A percentile compares a stretch with the other conserved stretches of the same genome.
These are phyloP conservation scores for Cenchrus purpureus DNA, from an alignment of 176 grass and related monocot genomes.

Conservation along the genomic window DNA sequence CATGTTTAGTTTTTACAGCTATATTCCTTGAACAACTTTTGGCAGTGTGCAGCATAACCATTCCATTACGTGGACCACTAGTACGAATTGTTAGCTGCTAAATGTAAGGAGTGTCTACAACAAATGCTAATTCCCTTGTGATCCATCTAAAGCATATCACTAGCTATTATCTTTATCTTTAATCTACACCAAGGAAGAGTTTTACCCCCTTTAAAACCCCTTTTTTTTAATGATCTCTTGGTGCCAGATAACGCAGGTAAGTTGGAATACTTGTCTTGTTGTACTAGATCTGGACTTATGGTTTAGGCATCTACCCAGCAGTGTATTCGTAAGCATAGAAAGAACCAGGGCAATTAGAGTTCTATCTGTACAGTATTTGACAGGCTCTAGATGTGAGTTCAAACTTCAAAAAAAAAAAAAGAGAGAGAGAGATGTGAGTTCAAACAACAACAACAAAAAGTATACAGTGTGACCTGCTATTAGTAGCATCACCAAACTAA, in stretches of 20 bases:
- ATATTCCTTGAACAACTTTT: constrained; percentile 4
- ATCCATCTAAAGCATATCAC: constrained; percentile 30
- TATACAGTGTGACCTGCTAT: neutral
- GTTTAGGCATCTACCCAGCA: constrained; percentile 2
- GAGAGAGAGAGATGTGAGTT: neutral
- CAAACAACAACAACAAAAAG: neutral
- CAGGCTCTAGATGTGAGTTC: neutral
- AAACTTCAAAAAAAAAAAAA: neutral
- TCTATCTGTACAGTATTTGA: constrained; percentile 29
- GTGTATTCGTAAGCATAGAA: neutral
- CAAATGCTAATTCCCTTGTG: constrained; percentile 6
- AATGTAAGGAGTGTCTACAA: constrained; percentile 26
- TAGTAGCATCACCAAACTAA: neutral
- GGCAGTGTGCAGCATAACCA: constrained; percentile 25
- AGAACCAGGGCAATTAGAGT: constrained; percentile 9
- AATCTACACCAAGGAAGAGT: constrained; percentile 7
- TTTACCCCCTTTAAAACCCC: neutral
- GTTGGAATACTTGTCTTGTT: constrained; percentile 2
- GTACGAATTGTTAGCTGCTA: constrained; percentile 32
- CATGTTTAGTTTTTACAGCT: constrained; percentile 24
- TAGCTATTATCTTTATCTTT: constrained; percentile 41
- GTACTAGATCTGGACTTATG: neutral
- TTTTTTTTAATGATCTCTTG: neutral
- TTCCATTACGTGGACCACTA: constrained; percentile 24
- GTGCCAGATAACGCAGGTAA: constrained; percentile 15